Percentiles rank a stretch among this genome's conserved stretches.
Evolutionary conservation across 306 rosid species (phyloP).

Genomic region (Dalbergia oliveri): DNA sequence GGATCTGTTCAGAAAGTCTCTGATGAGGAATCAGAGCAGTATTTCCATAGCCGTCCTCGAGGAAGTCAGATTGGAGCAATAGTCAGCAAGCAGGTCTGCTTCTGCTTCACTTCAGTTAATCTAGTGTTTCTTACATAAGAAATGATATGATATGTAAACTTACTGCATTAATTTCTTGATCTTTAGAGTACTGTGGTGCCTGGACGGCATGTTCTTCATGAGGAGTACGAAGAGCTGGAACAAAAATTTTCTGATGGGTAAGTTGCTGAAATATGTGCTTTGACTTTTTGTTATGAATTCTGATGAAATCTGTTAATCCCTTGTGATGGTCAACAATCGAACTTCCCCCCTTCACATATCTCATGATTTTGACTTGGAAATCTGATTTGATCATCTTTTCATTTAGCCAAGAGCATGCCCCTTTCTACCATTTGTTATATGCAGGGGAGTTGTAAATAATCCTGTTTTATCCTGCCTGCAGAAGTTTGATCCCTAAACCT

Average conservation of each 20-base stretch:
- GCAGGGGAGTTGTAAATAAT: constrained; percentile 41
- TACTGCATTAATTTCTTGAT: constrained; percentile 42
- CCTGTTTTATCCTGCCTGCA: constrained; percentile 53
- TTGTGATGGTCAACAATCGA: constrained; percentile 33
- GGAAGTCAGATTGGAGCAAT: constrained; percentile 99
- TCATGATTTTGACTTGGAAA: constrained; percentile 28
- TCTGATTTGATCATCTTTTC: constrained; percentile 26
- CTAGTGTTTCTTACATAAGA: constrained; percentile 21
- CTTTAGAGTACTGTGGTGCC: constrained; percentile 82
- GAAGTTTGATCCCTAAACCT: constrained; percentile 90
- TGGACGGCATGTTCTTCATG: constrained; percentile 82
- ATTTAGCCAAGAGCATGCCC: constrained; percentile 34
- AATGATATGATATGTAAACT: constrained; percentile 27
- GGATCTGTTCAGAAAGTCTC: constrained; percentile 89
- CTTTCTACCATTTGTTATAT: constrained; percentile 39
- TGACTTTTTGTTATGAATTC: constrained; percentile 27
- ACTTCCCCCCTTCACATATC: not conserved
- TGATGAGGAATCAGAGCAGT: constrained; percentile 86
- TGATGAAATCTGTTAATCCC: constrained; percentile 22
- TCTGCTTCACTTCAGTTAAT: constrained; percentile 42
- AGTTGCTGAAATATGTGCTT: constrained; percentile 47
- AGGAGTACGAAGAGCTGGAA: constrained; percentile 75
- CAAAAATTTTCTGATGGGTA: constrained; percentile 87
- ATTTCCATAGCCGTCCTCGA: constrained; percentile 95
- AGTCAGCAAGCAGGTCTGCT: constrained; percentile 91